Evolutionary conservation across 2,329 filamentous ascomycete species (phyloP).

Genomic region (Albifimbria verrucaria): DNA sequence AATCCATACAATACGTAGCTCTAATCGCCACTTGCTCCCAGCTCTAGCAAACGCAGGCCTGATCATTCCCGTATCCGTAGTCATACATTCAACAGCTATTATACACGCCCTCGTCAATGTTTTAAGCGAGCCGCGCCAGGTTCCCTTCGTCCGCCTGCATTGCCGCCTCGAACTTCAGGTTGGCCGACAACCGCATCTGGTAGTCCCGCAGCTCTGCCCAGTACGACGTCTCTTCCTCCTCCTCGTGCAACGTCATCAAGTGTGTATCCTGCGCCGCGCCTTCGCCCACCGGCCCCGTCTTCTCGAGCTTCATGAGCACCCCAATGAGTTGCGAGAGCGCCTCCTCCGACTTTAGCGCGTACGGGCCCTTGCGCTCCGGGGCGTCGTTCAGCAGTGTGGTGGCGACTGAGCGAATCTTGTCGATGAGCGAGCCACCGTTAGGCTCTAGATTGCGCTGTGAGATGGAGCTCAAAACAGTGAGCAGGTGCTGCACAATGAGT

Average conservation of each 20-base stretch:
- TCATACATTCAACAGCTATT: not conserved
- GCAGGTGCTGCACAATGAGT: conserved; percentile 74
- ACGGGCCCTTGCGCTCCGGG: conserved; percentile 46
- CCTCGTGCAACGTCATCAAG: conserved; percentile 53
- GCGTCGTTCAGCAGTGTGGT: conserved; percentile 68
- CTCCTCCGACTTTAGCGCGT: conserved; percentile 60
- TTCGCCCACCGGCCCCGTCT: conserved; percentile 42
- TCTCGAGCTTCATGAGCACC: conserved; percentile 71
- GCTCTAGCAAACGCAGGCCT: too few species aligned
- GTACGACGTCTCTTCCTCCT: conserved; percentile 70
- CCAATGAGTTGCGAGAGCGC: conserved; percentile 71
- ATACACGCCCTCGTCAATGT: not conserved
- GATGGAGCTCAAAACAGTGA: conserved; percentile 71
- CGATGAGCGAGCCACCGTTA: conserved; percentile 63
- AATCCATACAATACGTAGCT: too few species aligned
- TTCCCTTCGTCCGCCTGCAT: not conserved
- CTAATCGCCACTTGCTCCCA: too few species aligned
- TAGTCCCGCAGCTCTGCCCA: conserved; percentile 81
- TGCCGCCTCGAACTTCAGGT: not conserved
- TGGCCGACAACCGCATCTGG: conserved; percentile 63
- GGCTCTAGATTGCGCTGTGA: conserved; percentile 82
- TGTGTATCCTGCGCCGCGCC: conserved; percentile 25
- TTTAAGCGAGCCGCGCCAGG: not conserved
- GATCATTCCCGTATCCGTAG: not conserved
- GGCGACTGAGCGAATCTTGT: conserved; percentile 82